A percentile compares a stretch with the other conserved stretches of the same genome.
Conservation (phyloP, 306 rosid genomes). For the Cucumis melo region DNA sequence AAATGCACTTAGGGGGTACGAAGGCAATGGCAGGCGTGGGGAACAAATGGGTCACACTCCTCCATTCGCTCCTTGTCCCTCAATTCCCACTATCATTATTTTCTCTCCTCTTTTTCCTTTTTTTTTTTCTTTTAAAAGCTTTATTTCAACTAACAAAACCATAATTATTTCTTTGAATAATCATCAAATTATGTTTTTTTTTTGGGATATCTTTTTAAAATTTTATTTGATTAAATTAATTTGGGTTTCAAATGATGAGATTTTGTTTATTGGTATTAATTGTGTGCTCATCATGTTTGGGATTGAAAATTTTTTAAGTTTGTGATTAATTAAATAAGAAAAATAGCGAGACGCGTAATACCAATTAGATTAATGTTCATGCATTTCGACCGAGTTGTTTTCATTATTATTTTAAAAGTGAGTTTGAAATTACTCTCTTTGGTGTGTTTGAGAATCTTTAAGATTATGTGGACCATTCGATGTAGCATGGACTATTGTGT, state of each 20-base stretch:
- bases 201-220: not conserved
- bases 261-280: not conserved
- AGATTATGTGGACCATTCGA: too few species aligned
- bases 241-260: not conserved
- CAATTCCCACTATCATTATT: not conserved
- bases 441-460: too few species aligned
- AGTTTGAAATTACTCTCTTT: too few species aligned
- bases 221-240: not conserved
- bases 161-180: not conserved
- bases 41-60: conserved; percentile 41
- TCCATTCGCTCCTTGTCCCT: not conserved
- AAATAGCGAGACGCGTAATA: not conserved
- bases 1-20: conserved; percentile 5
- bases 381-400: too few species aligned
- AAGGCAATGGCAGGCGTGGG: conserved; percentile 35
- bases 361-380: not conserved
- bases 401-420: too few species aligned
- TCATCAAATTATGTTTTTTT: not conserved
- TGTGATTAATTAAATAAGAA: not conserved
- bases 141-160: not conserved
- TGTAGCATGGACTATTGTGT: too few species aligned
- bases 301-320: not conserved
- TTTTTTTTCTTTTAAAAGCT: not conserved
- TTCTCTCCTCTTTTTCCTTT: not conserved
- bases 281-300: not conserved